Base-by-base conservation (phyloP, 208 protist genomes). In the Trypanosoma avium region DNA sequence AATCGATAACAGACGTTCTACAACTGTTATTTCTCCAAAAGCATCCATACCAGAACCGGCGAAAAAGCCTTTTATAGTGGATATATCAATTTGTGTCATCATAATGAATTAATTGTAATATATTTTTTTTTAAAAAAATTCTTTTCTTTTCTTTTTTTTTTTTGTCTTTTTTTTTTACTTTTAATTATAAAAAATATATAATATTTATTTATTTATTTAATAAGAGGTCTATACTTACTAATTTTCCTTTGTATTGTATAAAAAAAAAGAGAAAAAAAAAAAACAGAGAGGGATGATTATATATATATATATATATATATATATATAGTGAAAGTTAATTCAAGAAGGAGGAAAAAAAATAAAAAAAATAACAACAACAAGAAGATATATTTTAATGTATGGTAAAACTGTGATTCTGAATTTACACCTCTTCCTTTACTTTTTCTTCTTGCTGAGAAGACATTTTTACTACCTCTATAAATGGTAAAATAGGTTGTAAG, bases 1-100 rank as follows among this genome's bases (percentile, higher is more conserved):
- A 46, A 95, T 74, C 15, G 36, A n/a, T 17, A 94, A 54, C 15
- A 96, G 70, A 33, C 72, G 69, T 30, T 93, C 73, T n/a, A 88
- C 77, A 17, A 80, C 73, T 27, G 49, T 47, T 10, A 56, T 8
- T 8, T 88, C 75, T 40, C 60, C 73, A 62, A 94, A 84, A 17
- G 67, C 72, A 24, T 68, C 86, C 17, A 60, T 27, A 29, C 85
- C 84, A 36, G 81, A 88, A 27, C 90, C 90, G 30, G 67, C 68
- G 29, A 96, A 77, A 47, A 90, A 85, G 15, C 80, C 90, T 4
- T 78, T 80, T 42, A 93, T 46, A 15, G 46, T 46, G 3, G 49
- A 54, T 5, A 36, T 15, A 52, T 73, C 47, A 21, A 67, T n/a
- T 3, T 55, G 43, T 36, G 56, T 50, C 21, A 62, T 62, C 67